Conservation (phyloP, 225 moss, liverwort and hornwort species). For the Anthoceros angustus region DNA sequence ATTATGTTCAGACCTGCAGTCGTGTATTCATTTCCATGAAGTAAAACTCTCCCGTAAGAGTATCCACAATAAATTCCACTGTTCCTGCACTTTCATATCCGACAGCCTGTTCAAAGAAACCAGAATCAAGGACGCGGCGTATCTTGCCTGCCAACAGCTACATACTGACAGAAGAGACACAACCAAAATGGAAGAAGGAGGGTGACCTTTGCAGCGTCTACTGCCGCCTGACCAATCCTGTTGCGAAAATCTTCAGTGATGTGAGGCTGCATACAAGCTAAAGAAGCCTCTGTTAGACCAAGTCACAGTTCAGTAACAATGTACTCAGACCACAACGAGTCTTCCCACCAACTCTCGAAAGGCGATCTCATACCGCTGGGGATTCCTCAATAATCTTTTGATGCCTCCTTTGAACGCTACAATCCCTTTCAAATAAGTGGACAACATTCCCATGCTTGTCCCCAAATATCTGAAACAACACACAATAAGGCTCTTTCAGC, state of each 20-base stretch:
- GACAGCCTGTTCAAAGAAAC: constrained; percentile 46
- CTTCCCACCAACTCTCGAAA: too few species aligned
- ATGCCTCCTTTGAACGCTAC: constrained; percentile 95
- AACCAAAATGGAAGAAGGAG: neutral
- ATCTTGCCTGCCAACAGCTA: neutral
- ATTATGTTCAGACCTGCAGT: constrained; percentile 53
- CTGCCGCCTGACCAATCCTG: constrained; percentile 72
- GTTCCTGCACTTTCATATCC: constrained; percentile 95
- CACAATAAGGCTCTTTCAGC: neutral
- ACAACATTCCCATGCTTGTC: constrained; percentile 88
- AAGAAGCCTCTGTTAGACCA: neutral
- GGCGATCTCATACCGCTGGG: constrained; percentile 49
- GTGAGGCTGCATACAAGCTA: constrained; percentile 44
- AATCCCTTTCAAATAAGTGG: constrained; percentile 84
- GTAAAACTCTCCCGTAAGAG: constrained; percentile 62
- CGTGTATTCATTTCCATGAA: constrained; percentile 99
- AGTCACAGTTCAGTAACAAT: too few species aligned
- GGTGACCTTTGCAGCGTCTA: constrained; percentile 83
- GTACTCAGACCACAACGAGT: too few species aligned
- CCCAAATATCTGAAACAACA: constrained; percentile 65
- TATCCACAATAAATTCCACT: constrained; percentile 95
- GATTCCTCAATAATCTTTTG: constrained; percentile 98
- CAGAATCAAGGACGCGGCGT: constrained; percentile 1
- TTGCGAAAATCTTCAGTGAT: constrained; percentile 63
- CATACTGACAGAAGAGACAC: neutral